Base-by-base conservation (phyloP, 306 rosid genomes). In the Arachis hypogaea region DNA sequence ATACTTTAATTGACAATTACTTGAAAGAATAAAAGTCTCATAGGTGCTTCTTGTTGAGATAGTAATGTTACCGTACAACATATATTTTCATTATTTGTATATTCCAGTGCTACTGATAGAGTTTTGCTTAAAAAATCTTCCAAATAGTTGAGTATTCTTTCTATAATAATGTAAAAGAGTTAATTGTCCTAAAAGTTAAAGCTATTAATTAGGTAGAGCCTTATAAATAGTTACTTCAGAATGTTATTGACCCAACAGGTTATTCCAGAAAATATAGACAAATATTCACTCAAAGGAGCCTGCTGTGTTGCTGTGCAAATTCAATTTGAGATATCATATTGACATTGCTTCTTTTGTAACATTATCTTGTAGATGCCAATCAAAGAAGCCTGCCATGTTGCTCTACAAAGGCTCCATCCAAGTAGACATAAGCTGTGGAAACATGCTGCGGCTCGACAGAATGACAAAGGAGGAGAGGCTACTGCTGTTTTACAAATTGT, bases 311-410 rank as follows among this genome's bases (percentile, higher is more conserved):
- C 38, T 4, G 38, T 33, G 38, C 38, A 33, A 33, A 33, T 33
- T 33, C 38, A 33, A 4, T 33, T 33, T 33, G 38, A 33, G 38
- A 3, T 10, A 8, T 66, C 29, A 45, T 59, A 49, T 46, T 60
- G 59, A 55, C 46, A 59, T 77, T 9, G 16, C 36, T 73, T 73
- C 40, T 66, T 70, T 55, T 51, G 54, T 75, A 33, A 42, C 36
- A 73, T 63, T 79, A 58, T 68, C 38, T 11, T 69, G 50, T 84
- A 93, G 98, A 86, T 93, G 98, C 98, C 98, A 54, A 93, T 91
- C 74, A 89, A 87, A 83, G 98, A 93, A 85, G 98, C 98, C 63
- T 93, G 97, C 63, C 98, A 93, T 77, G 98, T 89, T 79, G 98
- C 98, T 59, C 55, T 89, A 61, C 98, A 93, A 80, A 85, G 83